Evolutionary conservation across 2,329 filamentous ascomycete genomes (phyloP), one percentile per base, ranked within the genome.

Genomic region (Calonectria fujianensis): DNA sequence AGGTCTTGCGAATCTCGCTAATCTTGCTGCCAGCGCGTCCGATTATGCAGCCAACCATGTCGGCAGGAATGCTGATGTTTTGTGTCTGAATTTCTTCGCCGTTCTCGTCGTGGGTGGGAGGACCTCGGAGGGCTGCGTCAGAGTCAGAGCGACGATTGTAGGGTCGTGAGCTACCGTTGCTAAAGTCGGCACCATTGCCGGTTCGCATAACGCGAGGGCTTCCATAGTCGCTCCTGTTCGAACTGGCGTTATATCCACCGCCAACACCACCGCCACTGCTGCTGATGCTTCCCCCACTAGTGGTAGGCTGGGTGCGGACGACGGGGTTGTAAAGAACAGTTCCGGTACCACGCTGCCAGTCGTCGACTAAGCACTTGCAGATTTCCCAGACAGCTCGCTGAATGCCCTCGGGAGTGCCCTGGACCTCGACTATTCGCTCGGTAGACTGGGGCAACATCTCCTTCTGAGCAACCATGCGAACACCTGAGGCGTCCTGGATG

Each of bases 1-100:
- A 99, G 76, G 94, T 96, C 90, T 98, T 97, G 86, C 97, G 94
- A 82, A 99, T 99, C 88, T 99, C 97, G 85, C 95, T 98, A 84
- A 99, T 99, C 91, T 99, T 99, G 89, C 92, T 96, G 78, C 97
- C 97, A 70, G 91, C 95, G 78, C 96, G 94, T 79, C 97, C 97
- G 84, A 99, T 99, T 88, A 99, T 99, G 88, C 97, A 99, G 80
- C 97, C 97, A 85, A 99, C 97, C 97, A 99, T 99, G 88, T 99
- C 97, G 63, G 97, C 96, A 32, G 97, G 97, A 82, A 99, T 99
- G 89, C 96, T 98, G 87, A 99, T 99, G 88, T 99, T 99, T 84
- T 99, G 97, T 1, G 97, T 99, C 86, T 98, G 96, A 75, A 98
- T 94, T 86, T 98, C 96, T 85, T 98, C 97, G 76, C 97, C 97